Base-by-base conservation (phyloP, 768 basidiomycete genomes). In the Brasilioporus rufonigricans region DNA sequence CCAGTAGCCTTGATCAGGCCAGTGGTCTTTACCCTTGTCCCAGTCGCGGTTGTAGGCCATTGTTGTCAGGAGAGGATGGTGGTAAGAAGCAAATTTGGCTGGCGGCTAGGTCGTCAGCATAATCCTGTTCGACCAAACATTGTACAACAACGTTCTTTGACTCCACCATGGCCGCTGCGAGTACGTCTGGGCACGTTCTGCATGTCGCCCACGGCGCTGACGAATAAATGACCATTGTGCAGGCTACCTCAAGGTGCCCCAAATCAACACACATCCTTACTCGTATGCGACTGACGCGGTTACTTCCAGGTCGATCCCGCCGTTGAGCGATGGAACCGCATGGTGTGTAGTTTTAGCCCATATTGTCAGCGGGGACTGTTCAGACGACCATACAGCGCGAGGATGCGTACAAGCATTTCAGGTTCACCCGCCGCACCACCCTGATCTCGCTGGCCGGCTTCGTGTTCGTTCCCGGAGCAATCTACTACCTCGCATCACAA, bases 1-100 rank as follows among this genome's bases (percentile, higher is more conserved):
- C 77, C 80, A 81, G 45, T 74, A 65, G 31, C 68, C 62, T 61
- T 69, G 62, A 44, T 85, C 80, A 55, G 72, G 64, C 82, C 83
- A 85, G 48, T 50, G 36, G 44, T 84, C 80, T 71, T 91, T 91
- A 48, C 89, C 90, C 70, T 80, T 80, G 74, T 91, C 89, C 91
- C 91, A 92, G 77, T 92, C 89, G 60, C 91, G 84, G 73, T 87
- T 87, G 72, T 86, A 82, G 47, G 86, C 78, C 88, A 90, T 89
- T 21, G 53, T 50, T 23, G 61, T 52, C 27, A 46, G 38, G 9
- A 61, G 45, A 56, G 39, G 26, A 11, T 67, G 59, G 53, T 61
- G 59, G 71, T 61, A 45, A 43, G 43, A 69, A 47, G 40, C 48
- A 64, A 67, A 53, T 44, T 60, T 41, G 48, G 50, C 13, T 31